phyloP scores from a whole-genome alignment of 1,139 yeast species.

The Meyerozyma athensensis region DNA sequence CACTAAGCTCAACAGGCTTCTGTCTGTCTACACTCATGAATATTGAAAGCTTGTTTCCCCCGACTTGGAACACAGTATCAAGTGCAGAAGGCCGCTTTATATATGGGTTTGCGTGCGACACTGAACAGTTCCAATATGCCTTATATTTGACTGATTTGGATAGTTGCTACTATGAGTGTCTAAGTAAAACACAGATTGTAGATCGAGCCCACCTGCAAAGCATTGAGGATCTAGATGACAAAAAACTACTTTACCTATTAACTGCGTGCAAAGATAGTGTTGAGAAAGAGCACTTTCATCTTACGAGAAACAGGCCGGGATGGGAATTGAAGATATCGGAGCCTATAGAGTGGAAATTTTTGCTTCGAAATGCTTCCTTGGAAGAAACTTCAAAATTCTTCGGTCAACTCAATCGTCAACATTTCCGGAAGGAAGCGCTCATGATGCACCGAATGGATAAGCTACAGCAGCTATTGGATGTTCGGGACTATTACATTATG shows the following conservation, averaged over 20 bases:
- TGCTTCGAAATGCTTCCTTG: constrained; percentile 9
- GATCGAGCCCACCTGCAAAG: constrained; percentile 1
- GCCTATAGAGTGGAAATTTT: constrained; percentile 22
- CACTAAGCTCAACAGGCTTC: neutral
- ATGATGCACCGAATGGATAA: constrained; percentile 17
- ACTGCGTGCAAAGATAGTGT: neutral
- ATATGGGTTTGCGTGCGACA: constrained; percentile 3
- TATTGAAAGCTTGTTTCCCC: neutral
- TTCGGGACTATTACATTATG: constrained; percentile 31
- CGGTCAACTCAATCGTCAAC: constrained; percentile 19
- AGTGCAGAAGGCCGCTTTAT: neutral
- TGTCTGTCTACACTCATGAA: neutral
- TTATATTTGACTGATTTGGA: constrained; percentile 1
- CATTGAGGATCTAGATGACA: constrained; percentile 6
- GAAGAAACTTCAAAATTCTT: constrained; percentile 15
- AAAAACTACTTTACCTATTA: neutral
- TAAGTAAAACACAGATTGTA: neutral
- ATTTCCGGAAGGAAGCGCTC: constrained; percentile 20
- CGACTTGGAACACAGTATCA: neutral
- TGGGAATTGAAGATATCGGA: neutral
- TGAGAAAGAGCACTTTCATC: neutral
- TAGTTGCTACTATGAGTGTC: constrained; percentile 1
- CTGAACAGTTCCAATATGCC: neutral
- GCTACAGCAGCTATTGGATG: constrained; percentile 20
- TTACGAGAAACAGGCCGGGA: neutral